A percentile compares a stretch with the other conserved stretches of the same genome.
These are phyloP conservation scores for Ceriops zippeliana DNA, from an alignment of 345 rosid genomes.

Conservation along the genomic window DNA sequence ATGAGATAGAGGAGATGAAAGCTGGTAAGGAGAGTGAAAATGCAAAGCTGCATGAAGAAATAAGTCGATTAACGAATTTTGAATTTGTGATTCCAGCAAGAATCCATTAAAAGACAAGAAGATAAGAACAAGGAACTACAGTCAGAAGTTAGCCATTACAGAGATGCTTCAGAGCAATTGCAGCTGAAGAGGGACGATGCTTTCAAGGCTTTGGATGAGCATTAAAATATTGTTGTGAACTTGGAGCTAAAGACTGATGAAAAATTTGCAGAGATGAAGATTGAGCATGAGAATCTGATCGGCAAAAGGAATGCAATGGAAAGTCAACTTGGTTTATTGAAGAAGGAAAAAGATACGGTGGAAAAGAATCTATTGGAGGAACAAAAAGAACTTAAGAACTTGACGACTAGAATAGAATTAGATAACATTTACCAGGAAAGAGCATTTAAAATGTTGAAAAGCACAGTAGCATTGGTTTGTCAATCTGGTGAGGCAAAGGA, in stretches of 20 bases:
- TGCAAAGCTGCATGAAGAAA: constrained; percentile 35
- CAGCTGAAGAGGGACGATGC: constrained; percentile 40
- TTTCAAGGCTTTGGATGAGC: constrained; percentile 37
- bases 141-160: constrained; percentile 20
- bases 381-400: constrained; percentile 21
- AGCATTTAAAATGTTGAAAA: constrained; percentile 48
- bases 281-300: constrained; percentile 29
- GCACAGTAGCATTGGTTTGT: constrained; percentile 38
- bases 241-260: constrained; percentile 30
- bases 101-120: constrained; percentile 23
- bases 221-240: constrained; percentile 33
- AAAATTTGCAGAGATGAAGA: constrained; percentile 32
- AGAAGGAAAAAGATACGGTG: constrained; percentile 39
- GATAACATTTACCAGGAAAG: constrained; percentile 30
- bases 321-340: constrained; percentile 22
- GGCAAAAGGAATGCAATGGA: constrained; percentile 35
- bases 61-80: constrained; percentile 30
- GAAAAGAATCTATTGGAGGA: constrained; percentile 45
- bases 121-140: constrained; percentile 34
- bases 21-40: constrained; percentile 38
- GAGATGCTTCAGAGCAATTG: constrained; percentile 16
- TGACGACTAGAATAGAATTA: constrained; percentile 42
- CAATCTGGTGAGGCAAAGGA: constrained; percentile 27
- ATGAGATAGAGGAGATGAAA: constrained; percentile 41
- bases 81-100: constrained; percentile 24